Evolutionary conservation across 2,329 filamentous ascomycete genomes (phyloP).

Genomic region (Chaetothyriales sp.): DNA sequence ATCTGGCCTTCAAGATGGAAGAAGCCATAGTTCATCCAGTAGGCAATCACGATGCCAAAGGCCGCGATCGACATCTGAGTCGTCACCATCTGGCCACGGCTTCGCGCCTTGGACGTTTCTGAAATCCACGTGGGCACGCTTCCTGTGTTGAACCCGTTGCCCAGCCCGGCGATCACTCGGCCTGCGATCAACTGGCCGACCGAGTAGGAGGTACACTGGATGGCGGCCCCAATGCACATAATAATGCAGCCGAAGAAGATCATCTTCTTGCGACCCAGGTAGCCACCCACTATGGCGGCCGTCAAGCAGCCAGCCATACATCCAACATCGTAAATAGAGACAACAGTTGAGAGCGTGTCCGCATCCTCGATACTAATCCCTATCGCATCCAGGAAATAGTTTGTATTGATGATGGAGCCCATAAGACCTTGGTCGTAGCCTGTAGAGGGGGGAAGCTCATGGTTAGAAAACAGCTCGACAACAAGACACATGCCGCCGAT

Average conservation of each 20-base stretch:
- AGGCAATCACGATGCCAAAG: conserved; percentile 34
- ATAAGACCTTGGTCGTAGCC: conserved; percentile 18
- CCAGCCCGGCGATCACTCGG: conserved; percentile 33
- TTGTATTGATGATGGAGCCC: conserved; percentile 14
- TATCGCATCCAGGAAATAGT: conserved; percentile 13
- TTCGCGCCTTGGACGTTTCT: conserved; percentile 32
- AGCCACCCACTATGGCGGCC: conserved; percentile 37
- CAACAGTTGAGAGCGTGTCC: conserved; percentile 23
- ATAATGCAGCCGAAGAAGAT: conserved; percentile 34
- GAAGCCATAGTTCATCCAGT: conserved; percentile 41
- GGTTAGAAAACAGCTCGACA: too few species aligned
- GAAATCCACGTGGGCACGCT: conserved; percentile 37
- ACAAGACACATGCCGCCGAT: too few species aligned
- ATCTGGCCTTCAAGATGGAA: conserved; percentile 30
- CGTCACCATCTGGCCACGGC: conserved; percentile 32
- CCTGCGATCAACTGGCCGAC: conserved; percentile 37
- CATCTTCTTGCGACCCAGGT: conserved; percentile 35
- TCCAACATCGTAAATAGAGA: conserved; percentile 43
- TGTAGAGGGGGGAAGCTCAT: conserved; percentile 1
- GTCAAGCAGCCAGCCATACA: conserved; percentile 45
- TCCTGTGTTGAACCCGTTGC: conserved; percentile 38
- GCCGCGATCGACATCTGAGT: conserved; percentile 37
- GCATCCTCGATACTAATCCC: conserved; percentile 10
- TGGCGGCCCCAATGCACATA: conserved; percentile 34
- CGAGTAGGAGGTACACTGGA: conserved; percentile 32